These are phyloP conservation scores for Gnetum montanum DNA, from an alignment of 75 land plant species.

Conservation along the genomic window DNA sequence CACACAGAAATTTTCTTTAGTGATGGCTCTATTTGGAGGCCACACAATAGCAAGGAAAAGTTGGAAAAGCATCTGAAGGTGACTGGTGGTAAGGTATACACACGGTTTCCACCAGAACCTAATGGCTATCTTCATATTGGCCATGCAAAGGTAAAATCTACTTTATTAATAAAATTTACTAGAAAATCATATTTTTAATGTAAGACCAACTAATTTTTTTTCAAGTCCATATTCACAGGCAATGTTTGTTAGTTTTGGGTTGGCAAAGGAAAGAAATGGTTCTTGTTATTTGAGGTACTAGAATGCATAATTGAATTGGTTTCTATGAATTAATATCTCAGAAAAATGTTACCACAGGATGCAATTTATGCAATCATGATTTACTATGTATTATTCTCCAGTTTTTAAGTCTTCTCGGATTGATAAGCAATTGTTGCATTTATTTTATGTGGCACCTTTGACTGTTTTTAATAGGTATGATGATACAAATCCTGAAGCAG, in stretches of 20 bases:
- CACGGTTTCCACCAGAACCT: slow-evolving; percentile 99
- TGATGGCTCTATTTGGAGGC: slow-evolving; percentile 67
- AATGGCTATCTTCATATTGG: slow-evolving; percentile 99
- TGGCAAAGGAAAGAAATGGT: slow-evolving; percentile 87
- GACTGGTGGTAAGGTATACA: slow-evolving; percentile 74
- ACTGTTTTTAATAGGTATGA: slow-evolving; percentile 61
- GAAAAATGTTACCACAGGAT: too few species aligned
- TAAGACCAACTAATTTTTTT: background rate
- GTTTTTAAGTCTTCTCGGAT: too few species aligned
- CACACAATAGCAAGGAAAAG: slow-evolving; percentile 60
- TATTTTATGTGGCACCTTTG: too few species aligned
- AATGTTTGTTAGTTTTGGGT: slow-evolving; percentile 91
- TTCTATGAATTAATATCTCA: too few species aligned
- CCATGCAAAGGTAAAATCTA: slow-evolving; percentile 84
- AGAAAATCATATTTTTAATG: background rate
- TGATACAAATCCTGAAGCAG: slow-evolving; percentile 99
- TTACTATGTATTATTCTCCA: slow-evolving; percentile 2
- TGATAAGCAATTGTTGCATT: too few species aligned
- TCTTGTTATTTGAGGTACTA: slow-evolving; percentile 71
- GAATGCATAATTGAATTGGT: too few species aligned
- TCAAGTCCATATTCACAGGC: too few species aligned
- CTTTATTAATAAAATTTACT: background rate
- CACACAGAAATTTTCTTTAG: slow-evolving; percentile 94
- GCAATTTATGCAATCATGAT: background rate
- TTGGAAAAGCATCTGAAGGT: slow-evolving; percentile 74